A percentile compares a stretch with the other conserved stretches of the same genome.
Evolutionary conservation across 1,284 basidiomycete genomes (phyloP).

Genomic region (Inonotus hispidus): DNA sequence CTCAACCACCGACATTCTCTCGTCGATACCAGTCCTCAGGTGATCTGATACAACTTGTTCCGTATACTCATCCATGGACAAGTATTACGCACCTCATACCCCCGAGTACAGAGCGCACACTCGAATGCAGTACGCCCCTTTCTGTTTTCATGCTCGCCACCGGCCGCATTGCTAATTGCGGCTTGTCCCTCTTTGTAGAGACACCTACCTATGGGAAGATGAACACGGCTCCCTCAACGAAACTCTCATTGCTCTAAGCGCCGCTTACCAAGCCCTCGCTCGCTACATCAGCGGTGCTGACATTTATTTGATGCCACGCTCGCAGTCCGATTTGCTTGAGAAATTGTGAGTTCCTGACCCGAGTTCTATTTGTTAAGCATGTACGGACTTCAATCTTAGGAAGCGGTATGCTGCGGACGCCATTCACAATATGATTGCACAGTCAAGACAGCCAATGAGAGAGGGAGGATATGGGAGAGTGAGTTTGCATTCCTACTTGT

Average conservation of each 20-base stretch:
- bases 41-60: no score
- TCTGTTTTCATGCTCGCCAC: conserved; percentile 11
- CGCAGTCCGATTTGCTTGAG: conserved; percentile 58
- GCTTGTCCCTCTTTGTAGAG: no score
- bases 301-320: conserved; percentile 63
- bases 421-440: conserved; percentile 72
- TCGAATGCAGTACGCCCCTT: conserved; percentile 53
- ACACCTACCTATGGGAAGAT: conserved; percentile 64
- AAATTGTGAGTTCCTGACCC: conserved; percentile 52
- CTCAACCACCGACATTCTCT: background rate
- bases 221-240: conserved; percentile 44
- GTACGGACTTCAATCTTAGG: conserved; percentile 30
- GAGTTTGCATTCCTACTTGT: conserved; percentile 27
- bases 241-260: conserved; percentile 61
- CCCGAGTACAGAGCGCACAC: conserved; percentile 68
- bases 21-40: background rate
- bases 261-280: conserved; percentile 38
- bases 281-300: conserved; percentile 42
- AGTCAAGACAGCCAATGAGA: conserved; percentile 56
- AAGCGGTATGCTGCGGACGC: conserved; percentile 69
- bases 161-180: conserved; percentile 12
- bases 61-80: conserved; percentile 44
- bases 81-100: conserved; percentile 64
- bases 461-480: conserved; percentile 72
- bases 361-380: conserved; percentile 8